phyloP scores from a whole-genome alignment of 352 stramenopile genomes.

The Phytophthora aleatoria region DNA sequence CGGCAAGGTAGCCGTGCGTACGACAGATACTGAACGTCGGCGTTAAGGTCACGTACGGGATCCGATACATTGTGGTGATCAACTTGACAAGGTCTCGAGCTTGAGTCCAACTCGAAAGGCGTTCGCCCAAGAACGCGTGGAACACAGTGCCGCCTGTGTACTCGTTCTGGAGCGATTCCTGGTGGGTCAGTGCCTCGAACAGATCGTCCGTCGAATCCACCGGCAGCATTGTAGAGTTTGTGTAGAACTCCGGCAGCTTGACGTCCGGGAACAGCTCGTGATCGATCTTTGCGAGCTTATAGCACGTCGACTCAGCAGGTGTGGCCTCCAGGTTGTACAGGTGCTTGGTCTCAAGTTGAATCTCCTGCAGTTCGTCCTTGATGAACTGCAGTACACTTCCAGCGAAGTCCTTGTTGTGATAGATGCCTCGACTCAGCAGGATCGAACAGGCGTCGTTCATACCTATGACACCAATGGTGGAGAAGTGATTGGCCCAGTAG shows the following conservation, averaged over 20 bases:
- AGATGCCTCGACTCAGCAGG: conserved; percentile 33
- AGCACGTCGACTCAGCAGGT: conserved; percentile 39
- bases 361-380: conserved; percentile 35
- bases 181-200: conserved; percentile 33
- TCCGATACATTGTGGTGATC: conserved; percentile 34
- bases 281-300: conserved; percentile 38
- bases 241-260: conserved; percentile 36
- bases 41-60: conserved; percentile 37
- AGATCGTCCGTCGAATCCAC: conserved; percentile 36
- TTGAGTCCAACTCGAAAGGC: conserved; percentile 37
- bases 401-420: conserved; percentile 40
- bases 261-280: conserved; percentile 28
- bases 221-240: conserved; percentile 40
- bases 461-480: conserved; percentile 36
- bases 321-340: conserved; percentile 40
- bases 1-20: conserved; percentile 32
- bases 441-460: conserved; percentile 39
- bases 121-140: conserved; percentile 37
- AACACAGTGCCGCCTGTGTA: conserved; percentile 41
- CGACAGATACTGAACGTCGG: conserved; percentile 38
- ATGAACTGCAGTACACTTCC: conserved; percentile 33
- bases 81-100: conserved; percentile 30
- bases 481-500: conserved; percentile 44
- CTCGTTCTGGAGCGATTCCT: conserved; percentile 39
- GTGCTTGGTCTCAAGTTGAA: conserved; percentile 39